Evolutionary conservation across 2,329 filamentous ascomycete species (phyloP).

Genomic region (Ophiostoma angusticollis): DNA sequence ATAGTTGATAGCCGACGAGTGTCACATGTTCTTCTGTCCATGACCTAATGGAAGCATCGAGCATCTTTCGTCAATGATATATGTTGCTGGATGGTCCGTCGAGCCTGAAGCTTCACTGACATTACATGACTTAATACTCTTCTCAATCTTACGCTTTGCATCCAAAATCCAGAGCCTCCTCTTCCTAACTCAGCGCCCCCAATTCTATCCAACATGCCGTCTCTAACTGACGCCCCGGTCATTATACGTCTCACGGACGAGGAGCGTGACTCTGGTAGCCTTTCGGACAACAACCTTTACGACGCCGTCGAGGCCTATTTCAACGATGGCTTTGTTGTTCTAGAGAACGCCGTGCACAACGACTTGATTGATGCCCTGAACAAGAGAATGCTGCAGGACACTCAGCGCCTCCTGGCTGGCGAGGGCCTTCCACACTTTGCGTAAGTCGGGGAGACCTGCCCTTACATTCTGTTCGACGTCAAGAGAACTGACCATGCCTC

Average conservation of each 20-base stretch:
- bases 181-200: background rate
- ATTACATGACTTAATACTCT: no score
- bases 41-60: no score
- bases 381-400: constrained; percentile 16
- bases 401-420: constrained; percentile 13
- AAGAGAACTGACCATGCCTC: no score
- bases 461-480: no score
- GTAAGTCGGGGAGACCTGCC: no score
- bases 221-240: constrained; percentile 5
- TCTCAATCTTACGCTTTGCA: no score
- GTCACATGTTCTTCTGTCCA: no score
- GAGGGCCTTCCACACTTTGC: constrained; percentile 12
- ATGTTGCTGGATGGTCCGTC: no score
- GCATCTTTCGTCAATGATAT: no score
- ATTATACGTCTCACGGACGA: constrained; percentile 13
- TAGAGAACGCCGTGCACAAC: constrained; percentile 16
- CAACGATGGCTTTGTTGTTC: constrained; percentile 16
- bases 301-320: constrained; percentile 18
- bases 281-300: constrained; percentile 17
- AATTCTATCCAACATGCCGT: background rate
- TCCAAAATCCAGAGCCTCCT: no score
- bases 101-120: no score
- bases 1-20: no score
- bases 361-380: constrained; percentile 19
- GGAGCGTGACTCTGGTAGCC: constrained; percentile 16